A percentile compares a stretch with the other conserved stretches of the same genome.
These are phyloP conservation scores for Plasmodium sp. DNA, from an alignment of 169 alveolate genomes.

Conservation along the genomic window DNA sequence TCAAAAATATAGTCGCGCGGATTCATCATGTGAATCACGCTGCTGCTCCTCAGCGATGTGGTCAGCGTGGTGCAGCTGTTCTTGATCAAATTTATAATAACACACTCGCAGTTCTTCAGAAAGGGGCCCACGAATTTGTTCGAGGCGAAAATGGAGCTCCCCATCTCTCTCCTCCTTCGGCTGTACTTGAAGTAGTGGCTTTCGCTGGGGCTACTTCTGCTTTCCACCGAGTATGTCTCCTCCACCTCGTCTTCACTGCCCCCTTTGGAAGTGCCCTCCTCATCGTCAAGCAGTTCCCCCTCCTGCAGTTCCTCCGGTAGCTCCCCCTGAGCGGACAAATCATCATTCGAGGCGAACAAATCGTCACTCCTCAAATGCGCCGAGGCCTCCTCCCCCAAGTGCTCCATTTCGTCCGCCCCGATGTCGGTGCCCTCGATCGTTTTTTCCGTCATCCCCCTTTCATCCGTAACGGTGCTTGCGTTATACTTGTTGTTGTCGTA, in stretches of 20 bases:
- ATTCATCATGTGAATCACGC: constrained; percentile 40
- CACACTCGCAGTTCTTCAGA: constrained; percentile 55
- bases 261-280: not conserved
- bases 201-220: not conserved
- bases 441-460: not conserved
- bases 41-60: constrained; percentile 60
- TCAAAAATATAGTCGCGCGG: constrained; percentile 52
- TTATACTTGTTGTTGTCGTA: not conserved
- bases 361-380: not conserved
- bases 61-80: constrained; percentile 69
- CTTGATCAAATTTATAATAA: constrained; percentile 55
- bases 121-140: constrained; percentile 71
- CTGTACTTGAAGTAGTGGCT: constrained; percentile 17
- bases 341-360: not conserved
- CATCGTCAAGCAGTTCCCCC: not conserved
- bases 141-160: constrained; percentile 35
- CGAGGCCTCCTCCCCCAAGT: not conserved
- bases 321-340: not conserved
- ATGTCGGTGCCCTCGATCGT: not conserved
- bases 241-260: not conserved
- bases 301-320: not conserved
- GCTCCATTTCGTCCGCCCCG: not conserved
- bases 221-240: not conserved
- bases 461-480: not conserved
- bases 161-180: constrained; percentile 2